These are phyloP conservation scores for Microdochium nivale DNA, from an alignment of 2,329 filamentous ascomycete genomes.

Conservation along the genomic window DNA sequence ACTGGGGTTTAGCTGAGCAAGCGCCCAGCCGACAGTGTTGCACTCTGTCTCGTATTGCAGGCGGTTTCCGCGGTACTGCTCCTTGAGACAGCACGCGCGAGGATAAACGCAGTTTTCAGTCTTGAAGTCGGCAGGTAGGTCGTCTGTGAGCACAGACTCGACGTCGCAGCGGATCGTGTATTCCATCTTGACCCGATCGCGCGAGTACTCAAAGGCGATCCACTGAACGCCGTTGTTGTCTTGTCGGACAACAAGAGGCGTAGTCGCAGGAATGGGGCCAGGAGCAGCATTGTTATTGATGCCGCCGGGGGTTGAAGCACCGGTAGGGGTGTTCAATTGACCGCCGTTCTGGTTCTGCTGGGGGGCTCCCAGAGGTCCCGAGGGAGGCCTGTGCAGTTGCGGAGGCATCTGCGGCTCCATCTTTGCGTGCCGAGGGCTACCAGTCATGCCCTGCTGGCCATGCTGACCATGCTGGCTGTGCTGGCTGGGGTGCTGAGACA, in stretches of 20 bases:
- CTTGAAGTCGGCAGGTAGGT: slow-evolving; percentile 82
- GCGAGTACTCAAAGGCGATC: slow-evolving; percentile 98
- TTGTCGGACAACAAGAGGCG: slow-evolving; percentile 85
- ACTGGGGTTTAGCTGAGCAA: slow-evolving; percentile 86
- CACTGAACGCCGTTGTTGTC: slow-evolving; percentile 96
- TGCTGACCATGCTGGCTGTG: slow-evolving; percentile 47
- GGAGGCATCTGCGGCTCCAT: slow-evolving; percentile 54
- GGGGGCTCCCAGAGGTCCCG: slow-evolving; percentile 38
- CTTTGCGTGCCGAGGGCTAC: slow-evolving; percentile 53
- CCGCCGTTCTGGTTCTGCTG: slow-evolving; percentile 34
- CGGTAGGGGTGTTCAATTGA: slow-evolving; percentile 35
- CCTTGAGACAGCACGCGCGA: slow-evolving; percentile 86
- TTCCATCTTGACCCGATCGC: slow-evolving; percentile 97
- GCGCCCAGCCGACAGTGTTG: slow-evolving; percentile 98
- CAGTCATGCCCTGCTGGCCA: slow-evolving; percentile 45
- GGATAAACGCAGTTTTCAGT: slow-evolving; percentile 98
- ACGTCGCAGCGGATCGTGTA: slow-evolving; percentile 98
- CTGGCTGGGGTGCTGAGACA: slow-evolving; percentile 50
- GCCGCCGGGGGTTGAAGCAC: slow-evolving; percentile 33
- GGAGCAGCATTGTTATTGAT: slow-evolving; percentile 87
- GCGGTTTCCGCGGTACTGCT: slow-evolving; percentile 92
- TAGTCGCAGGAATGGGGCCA: slow-evolving; percentile 93
- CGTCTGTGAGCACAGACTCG: slow-evolving; percentile 88
- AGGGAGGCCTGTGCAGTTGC: slow-evolving; percentile 51
- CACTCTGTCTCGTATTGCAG: slow-evolving; percentile 97